Evolutionary conservation across 2,329 filamentous ascomycete genomes (phyloP).

Genomic region (Talaromyces sp.): DNA sequence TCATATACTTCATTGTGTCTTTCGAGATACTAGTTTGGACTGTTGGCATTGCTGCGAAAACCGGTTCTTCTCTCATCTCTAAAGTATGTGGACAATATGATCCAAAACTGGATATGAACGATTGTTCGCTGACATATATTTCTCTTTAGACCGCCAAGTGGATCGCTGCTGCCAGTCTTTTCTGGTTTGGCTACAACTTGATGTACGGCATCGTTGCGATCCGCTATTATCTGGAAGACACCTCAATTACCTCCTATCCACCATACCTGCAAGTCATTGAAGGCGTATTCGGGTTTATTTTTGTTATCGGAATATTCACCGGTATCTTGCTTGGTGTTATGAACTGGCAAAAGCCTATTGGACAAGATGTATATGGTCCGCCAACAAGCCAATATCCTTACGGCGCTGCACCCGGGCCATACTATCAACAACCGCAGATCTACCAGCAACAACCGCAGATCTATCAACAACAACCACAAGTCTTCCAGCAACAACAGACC

Average conservation of each 20-base stretch:
- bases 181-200: conserved; percentile 21
- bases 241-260: conserved; percentile 1
- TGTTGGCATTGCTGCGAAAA: conserved; percentile 20
- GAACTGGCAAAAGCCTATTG: conserved; percentile 19
- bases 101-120: neutral
- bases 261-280: conserved; percentile 10
- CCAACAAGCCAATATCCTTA: neutral
- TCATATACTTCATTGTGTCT: conserved; percentile 23
- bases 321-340: conserved; percentile 23
- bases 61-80: conserved; percentile 12
- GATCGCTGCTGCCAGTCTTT: conserved; percentile 18
- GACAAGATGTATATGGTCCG: conserved; percentile 3
- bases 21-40: conserved; percentile 27
- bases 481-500: too few relatives aligned
- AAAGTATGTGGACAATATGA: conserved; percentile 13
- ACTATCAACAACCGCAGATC: neutral
- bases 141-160: conserved; percentile 13
- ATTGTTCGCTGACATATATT: too few relatives aligned
- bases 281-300: conserved; percentile 20
- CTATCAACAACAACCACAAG: neutral
- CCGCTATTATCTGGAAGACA: conserved; percentile 9
- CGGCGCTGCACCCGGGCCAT: neutral
- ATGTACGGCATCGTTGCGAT: conserved; percentile 16
- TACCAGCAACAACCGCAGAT: neutral
- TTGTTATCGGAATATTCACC: conserved; percentile 21